Evolutionary conservation across 2,329 filamentous ascomycete species (phyloP).

Genomic region (Tolypocladium inflatum): DNA sequence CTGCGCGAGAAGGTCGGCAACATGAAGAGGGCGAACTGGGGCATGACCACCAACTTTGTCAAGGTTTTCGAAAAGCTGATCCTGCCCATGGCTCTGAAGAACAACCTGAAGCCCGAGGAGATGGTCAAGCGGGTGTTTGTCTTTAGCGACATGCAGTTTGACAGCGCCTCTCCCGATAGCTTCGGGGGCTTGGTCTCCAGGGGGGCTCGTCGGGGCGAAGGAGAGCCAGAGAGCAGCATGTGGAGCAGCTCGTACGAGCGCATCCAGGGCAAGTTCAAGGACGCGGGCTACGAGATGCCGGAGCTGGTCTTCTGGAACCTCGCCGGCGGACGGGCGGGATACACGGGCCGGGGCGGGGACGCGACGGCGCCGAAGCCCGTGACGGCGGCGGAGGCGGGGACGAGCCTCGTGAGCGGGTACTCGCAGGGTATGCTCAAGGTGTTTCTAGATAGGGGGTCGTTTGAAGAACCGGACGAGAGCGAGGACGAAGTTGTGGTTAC

Average conservation of each 20-base stretch:
- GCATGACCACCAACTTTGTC: slow-evolving; percentile 39
- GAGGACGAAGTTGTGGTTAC: slow-evolving; percentile 24
- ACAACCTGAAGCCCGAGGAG: slow-evolving; percentile 41
- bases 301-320: slow-evolving; percentile 54
- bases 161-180: slow-evolving; percentile 19
- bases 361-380: slow-evolving; percentile 37
- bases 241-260: slow-evolving; percentile 40
- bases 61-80: slow-evolving; percentile 45
- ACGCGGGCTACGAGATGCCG: slow-evolving; percentile 47
- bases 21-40: slow-evolving; percentile 25
- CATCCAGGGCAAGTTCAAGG: slow-evolving; percentile 33
- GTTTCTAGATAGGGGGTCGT: slow-evolving; percentile 40
- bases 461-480: slow-evolving; percentile 28
- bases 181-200: no score
- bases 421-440: slow-evolving; percentile 49
- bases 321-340: slow-evolving; percentile 26
- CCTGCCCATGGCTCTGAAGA: slow-evolving; percentile 40
- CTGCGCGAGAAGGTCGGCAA: slow-evolving; percentile 31
- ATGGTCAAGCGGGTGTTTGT: slow-evolving; percentile 54
- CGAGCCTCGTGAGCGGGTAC: slow-evolving; percentile 44
- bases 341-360: slow-evolving; percentile 12
- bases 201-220: background rate
- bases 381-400: slow-evolving; percentile 31
- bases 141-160: slow-evolving; percentile 53
- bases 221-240: background rate